These are phyloP conservation scores for Rhodamnia argentea DNA, from an alignment of 345 rosid genomes.

Conservation along the genomic window DNA sequence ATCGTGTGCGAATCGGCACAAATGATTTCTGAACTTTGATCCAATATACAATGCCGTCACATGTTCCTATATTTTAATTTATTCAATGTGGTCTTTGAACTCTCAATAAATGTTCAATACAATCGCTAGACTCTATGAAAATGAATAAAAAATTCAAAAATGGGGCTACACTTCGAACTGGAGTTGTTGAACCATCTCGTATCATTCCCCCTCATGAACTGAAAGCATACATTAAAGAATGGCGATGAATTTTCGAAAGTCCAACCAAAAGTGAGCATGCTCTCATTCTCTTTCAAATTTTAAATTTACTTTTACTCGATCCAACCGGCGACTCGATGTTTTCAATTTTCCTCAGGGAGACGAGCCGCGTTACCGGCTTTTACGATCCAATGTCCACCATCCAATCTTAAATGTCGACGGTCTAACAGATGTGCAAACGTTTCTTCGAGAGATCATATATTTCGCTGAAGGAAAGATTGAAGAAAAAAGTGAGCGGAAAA, in stretches of 20 bases:
- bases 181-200: too few species aligned
- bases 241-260: neutral
- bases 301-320: neutral
- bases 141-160: neutral
- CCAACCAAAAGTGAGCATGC: neutral
- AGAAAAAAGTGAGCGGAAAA: neutral
- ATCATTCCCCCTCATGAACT: too few species aligned
- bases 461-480: neutral
- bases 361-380: neutral
- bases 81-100: rapidly evolving
- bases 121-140: neutral
- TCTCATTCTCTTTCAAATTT: neutral
- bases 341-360: neutral
- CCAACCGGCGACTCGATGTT: neutral
- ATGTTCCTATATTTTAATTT: rapidly evolving
- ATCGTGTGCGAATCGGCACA: neutral
- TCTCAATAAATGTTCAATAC: rapidly evolving
- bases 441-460: neutral
- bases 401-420: neutral
- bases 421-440: neutral
- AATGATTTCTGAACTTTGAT: neutral
- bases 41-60: rapidly evolving
- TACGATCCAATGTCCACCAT: neutral
- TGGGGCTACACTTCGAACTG: too few species aligned
- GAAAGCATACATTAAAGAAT: neutral